Percentiles rank a stretch among this genome's conserved stretches.
Conservation (phyloP, 345 rosid genomes). For the Trapa incisa region DNA sequence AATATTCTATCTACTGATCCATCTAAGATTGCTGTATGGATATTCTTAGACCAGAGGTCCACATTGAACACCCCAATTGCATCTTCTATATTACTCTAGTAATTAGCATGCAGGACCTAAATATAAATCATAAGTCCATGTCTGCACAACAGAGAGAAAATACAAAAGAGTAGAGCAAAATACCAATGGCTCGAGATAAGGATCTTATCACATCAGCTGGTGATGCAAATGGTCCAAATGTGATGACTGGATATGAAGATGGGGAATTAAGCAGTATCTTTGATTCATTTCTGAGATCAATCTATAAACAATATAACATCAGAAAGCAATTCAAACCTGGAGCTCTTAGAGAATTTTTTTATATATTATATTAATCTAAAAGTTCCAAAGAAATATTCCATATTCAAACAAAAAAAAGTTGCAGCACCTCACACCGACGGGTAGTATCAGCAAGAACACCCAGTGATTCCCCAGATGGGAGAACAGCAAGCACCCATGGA, state of each 20-base stretch:
- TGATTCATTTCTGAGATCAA: conserved; percentile 68
- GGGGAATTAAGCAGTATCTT: conserved; percentile 37
- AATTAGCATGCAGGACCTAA: neutral
- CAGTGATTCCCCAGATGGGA: conserved; percentile 72
- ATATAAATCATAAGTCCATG: conserved; percentile 4
- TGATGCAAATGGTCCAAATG: conserved; percentile 75
- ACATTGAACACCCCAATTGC: neutral
- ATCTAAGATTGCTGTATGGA: neutral
- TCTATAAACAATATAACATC: conserved; percentile 23
- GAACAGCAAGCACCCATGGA: conserved; percentile 86
- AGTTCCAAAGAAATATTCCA: neutral
- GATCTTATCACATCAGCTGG: conserved; percentile 64
- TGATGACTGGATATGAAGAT: conserved; percentile 58
- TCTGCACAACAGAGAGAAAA: conserved; percentile 2
- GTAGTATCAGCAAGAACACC: conserved; percentile 94
- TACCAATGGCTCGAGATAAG: conserved; percentile 74
- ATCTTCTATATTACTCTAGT: neutral
- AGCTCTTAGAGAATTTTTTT: neutral
- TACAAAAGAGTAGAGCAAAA: conserved; percentile 8
- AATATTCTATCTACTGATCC: neutral
- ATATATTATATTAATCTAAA: neutral
- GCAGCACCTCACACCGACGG: conserved; percentile 59
- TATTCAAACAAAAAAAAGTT: neutral
- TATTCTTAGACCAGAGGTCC: neutral
- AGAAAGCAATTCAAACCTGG: conserved; percentile 1